Base-by-base conservation (phyloP, 2,329 filamentous ascomycete species). In the Apiospora hydei region DNA sequence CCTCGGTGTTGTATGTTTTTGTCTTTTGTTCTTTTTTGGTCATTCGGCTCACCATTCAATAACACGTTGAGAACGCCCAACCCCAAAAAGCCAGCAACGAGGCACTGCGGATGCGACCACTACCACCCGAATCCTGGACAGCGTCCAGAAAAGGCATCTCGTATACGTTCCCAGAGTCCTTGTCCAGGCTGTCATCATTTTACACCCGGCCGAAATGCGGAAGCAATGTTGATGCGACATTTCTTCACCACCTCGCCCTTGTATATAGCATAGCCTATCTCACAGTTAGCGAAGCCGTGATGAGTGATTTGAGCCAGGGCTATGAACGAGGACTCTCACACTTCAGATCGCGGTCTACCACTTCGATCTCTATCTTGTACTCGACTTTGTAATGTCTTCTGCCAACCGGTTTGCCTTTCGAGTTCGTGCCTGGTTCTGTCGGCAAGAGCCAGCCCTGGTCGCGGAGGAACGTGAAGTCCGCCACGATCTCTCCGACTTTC, bases 381-480 rank as follows among this genome's bases (percentile, higher is more conserved):
- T 74, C 73, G 47, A 80, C 72, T 67, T 72, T 26, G 53, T 77
- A 77, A 41, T 77, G 75, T 24, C 71, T 51, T 43, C 71, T 72
- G n/a, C 70, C 73, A 3, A 34, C 21, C 30, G 38, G 57, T 41
- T 51, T 67, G 69, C 46, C 57, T 30, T 69, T 67, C 6, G 34
- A 46, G 18, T 70, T 64, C 8, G 67, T 69, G 14, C 46, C 51
- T n/a, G 26, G n/a, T 4, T 73, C 71, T 0, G 73, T 70, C 0
- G 75, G 76, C 64, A 72, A 57, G 47, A 78, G 74, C 46, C 71
- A 26, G 57, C 74, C 73, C 47, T 77, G 24, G 1, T 72, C 71
- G 41, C 76, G 76, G 16, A 80, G 75, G 46, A 75, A 74, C 11
- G 76, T 79, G 69, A 80, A 76, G 69, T 80, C 78, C 5, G 76